Base-by-base conservation (phyloP, 23 red algal species). In the Porphyridium purpureum region DNA sequence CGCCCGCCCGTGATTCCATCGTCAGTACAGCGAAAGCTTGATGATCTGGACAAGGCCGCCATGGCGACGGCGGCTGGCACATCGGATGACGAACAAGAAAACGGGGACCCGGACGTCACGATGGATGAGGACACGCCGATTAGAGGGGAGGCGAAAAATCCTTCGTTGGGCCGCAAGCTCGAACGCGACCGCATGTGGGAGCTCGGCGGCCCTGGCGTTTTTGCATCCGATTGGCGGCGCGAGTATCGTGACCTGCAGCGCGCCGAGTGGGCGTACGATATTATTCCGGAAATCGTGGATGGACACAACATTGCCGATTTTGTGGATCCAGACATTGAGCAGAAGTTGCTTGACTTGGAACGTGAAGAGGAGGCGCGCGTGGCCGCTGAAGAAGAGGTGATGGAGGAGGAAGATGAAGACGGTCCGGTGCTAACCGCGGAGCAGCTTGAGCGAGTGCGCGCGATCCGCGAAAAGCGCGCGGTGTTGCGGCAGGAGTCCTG, bases 281-380 rank as follows among this genome's bases (percentile, higher is more conserved):
- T 84, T 59, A 94, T 94, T 29, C 88, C 88, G 22, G 88, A 94
- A 55, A 84, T 94, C 14, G 69, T 83, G 1, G 57, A 94, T 41
- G 88, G 88, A 21, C 78, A 94, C 66, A 94, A 94, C 32, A 77
- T 94, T 17, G 50, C 75, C 19, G 88, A 94, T 50, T 94, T 72
- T 67, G 63, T 94, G 49, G 88, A 94, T 62, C 46, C 88, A 0
- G 88, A 94, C 38, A 94, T 94, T 65, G 54, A 62, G 41, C 66
- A 55, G 31, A 77, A 81, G 60, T 62, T 94, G 49, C 29, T 31
- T 54, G 70, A 52, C 14, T 60, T 94, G 7, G 88, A 94, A 49
- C 44, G 59, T 19, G 88, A 94, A 49, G 88, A 94, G 53, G 78
- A 75, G 47, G 77, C 78, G 17, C 72, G 88, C 24, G 48, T 66